These are phyloP conservation scores for Porogramme epimiltina DNA, from an alignment of 1,284 basidiomycete species.

Conservation along the genomic window DNA sequence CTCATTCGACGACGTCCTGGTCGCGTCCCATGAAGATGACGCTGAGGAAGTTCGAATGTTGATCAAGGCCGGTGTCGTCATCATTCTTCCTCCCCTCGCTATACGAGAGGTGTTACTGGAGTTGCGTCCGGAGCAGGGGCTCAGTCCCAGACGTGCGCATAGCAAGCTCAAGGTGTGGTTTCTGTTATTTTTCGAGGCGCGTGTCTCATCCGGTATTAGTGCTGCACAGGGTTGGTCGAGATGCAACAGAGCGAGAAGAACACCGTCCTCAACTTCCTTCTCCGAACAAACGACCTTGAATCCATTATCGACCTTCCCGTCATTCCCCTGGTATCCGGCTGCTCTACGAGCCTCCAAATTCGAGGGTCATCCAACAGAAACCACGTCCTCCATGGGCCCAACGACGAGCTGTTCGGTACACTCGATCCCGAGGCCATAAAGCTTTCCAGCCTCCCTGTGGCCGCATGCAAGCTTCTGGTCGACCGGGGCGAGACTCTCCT, in stretches of 20 bases:
- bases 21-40: slow-evolving; percentile 1
- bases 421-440: slow-evolving; percentile 7
- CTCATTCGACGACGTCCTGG: not conserved
- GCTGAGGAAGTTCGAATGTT: not conserved
- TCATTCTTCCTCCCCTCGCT: slow-evolving; percentile 1
- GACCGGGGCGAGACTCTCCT: not conserved
- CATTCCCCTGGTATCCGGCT: slow-evolving; percentile 5
- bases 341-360: not conserved
- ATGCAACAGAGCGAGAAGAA: not conserved
- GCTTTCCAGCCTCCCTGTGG: slow-evolving; percentile 1
- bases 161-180: too few relatives aligned
- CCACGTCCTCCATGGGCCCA: slow-evolving; percentile 4
- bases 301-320: slow-evolving; percentile 7
- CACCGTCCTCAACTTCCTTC: slow-evolving; percentile 8
- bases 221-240: too few relatives aligned
- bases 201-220: too few relatives aligned
- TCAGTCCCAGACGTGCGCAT: not conserved
- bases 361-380: not conserved
- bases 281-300: not conserved
- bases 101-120: not conserved
- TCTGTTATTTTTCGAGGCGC: too few relatives aligned
- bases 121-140: not conserved
- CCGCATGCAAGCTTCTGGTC: not conserved
- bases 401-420: slow-evolving; percentile 6
- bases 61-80: not conserved